Conservation (phyloP, 78 protist genomes). For the Dictyostelium brefeldianum region DNA sequence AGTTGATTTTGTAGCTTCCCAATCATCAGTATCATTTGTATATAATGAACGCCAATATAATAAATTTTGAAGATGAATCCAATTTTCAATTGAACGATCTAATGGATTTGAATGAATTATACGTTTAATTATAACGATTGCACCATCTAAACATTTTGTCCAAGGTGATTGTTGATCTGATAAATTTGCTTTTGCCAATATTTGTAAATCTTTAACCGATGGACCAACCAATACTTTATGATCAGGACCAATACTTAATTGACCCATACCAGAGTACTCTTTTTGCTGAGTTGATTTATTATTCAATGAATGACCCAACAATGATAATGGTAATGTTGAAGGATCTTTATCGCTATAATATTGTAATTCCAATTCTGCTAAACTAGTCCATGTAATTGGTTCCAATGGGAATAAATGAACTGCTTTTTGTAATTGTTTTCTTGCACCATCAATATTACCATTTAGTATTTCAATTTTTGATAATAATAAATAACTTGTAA, state of each 20-base stretch:
- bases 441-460: not conserved
- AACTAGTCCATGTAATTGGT: slow-evolving; percentile 1
- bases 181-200: slow-evolving; percentile 11
- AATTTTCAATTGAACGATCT: not conserved
- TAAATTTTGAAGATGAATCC: slow-evolving; percentile 19
- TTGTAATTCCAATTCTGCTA: slow-evolving; percentile 17
- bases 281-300: not conserved
- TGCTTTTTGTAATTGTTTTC: slow-evolving; percentile 21
- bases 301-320: not conserved
- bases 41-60: slow-evolving; percentile 23
- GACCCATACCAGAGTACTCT: slow-evolving; percentile 22
- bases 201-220: not conserved
- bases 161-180: not conserved
- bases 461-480: not conserved
- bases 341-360: not conserved
- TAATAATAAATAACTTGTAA: not conserved
- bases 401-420: slow-evolving; percentile 49
- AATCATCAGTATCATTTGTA: not conserved
- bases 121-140: not conserved
- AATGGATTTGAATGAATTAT: slow-evolving; percentile 22
- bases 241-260: slow-evolving; percentile 8
- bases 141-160: not conserved
- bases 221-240: not conserved
- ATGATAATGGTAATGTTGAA: not conserved
- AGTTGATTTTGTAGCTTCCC: slow-evolving; percentile 1